A percentile compares a stretch with the other conserved stretches of the same genome.
Conservation (phyloP, 129 eudicot genomes). For the Flaveria brownii region DNA sequence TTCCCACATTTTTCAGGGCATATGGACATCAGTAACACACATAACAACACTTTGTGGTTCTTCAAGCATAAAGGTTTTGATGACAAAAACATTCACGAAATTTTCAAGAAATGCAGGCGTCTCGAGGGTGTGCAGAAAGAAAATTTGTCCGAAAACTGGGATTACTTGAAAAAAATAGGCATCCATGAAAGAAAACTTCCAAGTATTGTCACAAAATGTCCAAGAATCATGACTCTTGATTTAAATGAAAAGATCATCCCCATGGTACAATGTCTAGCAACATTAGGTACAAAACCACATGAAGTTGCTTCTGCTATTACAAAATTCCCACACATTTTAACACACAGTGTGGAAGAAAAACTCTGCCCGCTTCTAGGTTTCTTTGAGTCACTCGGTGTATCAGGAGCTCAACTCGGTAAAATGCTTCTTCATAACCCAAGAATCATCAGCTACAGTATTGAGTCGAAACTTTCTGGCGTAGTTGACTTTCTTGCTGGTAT, state of each 20-base stretch:
- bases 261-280: slow-evolving; percentile 75
- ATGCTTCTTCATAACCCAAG: slow-evolving; percentile 80
- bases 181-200: slow-evolving; percentile 90
- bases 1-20: slow-evolving; percentile 42
- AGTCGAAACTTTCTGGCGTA: slow-evolving; percentile 67
- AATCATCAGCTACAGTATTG: slow-evolving; percentile 87
- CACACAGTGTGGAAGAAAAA: slow-evolving; percentile 85
- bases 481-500: slow-evolving; percentile 80
- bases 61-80: slow-evolving; percentile 92
- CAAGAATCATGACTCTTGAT: slow-evolving; percentile 75
- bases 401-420: slow-evolving; percentile 86
- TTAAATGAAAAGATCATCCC: slow-evolving; percentile 79
- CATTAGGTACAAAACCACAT: slow-evolving; percentile 68
- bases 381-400: slow-evolving; percentile 80
- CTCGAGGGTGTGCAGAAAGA: slow-evolving; percentile 64
- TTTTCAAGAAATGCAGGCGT: slow-evolving; percentile 80
- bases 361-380: slow-evolving; percentile 89
- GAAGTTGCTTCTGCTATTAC: slow-evolving; percentile 88
- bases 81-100: slow-evolving; percentile 65
- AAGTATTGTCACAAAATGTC: slow-evolving; percentile 69
- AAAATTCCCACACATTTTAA: slow-evolving; percentile 79
- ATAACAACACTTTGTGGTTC: slow-evolving; percentile 75
- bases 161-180: slow-evolving; percentile 78
- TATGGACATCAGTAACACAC: slow-evolving; percentile 67
- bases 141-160: slow-evolving; percentile 75